Percentiles rank a stretch among this genome's conserved stretches.
Conservation (phyloP, 2,329 filamentous ascomycete genomes). For the Magnaporthales sp. region DNA sequence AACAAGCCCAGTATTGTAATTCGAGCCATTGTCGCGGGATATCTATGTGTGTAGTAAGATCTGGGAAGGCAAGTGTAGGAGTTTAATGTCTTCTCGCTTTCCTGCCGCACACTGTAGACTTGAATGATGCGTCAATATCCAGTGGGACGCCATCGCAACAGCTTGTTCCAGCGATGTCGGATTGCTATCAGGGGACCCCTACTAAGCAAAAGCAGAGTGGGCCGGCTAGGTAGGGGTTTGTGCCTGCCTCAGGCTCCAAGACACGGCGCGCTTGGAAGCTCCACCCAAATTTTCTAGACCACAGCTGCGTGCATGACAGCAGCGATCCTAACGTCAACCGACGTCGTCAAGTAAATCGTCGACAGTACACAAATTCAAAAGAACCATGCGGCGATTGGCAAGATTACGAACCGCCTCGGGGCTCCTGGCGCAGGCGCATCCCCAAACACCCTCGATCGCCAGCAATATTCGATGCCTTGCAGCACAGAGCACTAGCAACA, state of each 20-base stretch:
- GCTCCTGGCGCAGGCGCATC: neutral
- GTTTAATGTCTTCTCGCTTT: neutral
- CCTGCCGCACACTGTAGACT: neutral
- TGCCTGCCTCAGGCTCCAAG: slow-evolving; percentile 2
- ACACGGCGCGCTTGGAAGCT: neutral
- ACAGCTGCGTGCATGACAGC: neutral
- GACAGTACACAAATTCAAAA: neutral
- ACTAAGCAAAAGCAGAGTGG: neutral
- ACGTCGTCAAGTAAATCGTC: neutral
- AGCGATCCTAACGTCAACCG: neutral
- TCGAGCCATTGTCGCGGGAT: slow-evolving; percentile 25
- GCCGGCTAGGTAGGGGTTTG: neutral
- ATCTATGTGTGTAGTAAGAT: neutral
- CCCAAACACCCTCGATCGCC: neutral
- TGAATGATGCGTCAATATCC: neutral
- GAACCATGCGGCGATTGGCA: slow-evolving; percentile 33
- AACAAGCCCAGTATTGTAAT: slow-evolving; percentile 27
- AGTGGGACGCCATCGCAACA: neutral
- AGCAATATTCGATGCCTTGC: slow-evolving; percentile 1
- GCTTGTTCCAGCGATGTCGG: neutral
- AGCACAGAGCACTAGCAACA: neutral
- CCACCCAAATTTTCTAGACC: slow-evolving; percentile 3
- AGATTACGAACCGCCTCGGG: slow-evolving; percentile 18
- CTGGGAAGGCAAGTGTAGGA: neutral
- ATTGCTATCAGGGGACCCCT: neutral